Evolutionary conservation across 805 yeast species (phyloP).

Genomic region (Spathaspora sp.): DNA sequence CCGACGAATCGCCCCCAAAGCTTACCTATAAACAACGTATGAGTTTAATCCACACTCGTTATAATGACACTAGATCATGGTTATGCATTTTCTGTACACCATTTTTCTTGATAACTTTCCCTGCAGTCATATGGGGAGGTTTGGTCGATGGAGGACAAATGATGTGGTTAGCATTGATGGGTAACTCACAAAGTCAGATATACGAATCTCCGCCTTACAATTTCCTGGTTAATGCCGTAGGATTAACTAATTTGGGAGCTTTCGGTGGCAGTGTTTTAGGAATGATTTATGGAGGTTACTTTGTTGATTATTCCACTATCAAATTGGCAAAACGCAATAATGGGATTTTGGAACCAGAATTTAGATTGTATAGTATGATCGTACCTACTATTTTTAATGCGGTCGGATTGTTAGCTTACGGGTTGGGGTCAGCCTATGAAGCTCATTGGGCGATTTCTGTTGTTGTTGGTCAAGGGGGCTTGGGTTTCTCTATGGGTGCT

Average conservation of each 20-base stretch:
- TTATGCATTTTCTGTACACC: constrained; percentile 36
- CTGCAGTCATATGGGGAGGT: constrained; percentile 47
- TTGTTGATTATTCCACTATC: constrained; percentile 39
- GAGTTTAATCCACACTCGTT: constrained; percentile 31
- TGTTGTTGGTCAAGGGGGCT: constrained; percentile 41
- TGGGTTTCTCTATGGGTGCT: constrained; percentile 45
- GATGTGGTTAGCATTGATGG: constrained; percentile 46
- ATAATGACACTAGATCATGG: constrained; percentile 40
- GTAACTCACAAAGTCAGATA: constrained; percentile 40
- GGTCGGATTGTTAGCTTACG: constrained; percentile 43
- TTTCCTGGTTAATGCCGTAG: constrained; percentile 34
- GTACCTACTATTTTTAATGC: constrained; percentile 38
- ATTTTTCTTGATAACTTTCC: constrained; percentile 29
- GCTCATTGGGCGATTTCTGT: constrained; percentile 42
- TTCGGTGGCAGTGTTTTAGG: constrained; percentile 42
- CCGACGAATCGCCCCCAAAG: constrained; percentile 9
- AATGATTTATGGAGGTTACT: constrained; percentile 41
- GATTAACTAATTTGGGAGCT: constrained; percentile 42
- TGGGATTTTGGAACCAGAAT: constrained; percentile 47
- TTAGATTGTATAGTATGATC: constrained; percentile 41
- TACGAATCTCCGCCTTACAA: constrained; percentile 36
- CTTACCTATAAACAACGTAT: constrained; percentile 36
- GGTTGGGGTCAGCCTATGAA: constrained; percentile 33
- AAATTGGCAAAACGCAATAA: constrained; percentile 37
- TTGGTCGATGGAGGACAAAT: constrained; percentile 46